Base-by-base conservation (phyloP, 495 filamentous ascomycete species). In the Penicillium bialowiezense region DNA sequence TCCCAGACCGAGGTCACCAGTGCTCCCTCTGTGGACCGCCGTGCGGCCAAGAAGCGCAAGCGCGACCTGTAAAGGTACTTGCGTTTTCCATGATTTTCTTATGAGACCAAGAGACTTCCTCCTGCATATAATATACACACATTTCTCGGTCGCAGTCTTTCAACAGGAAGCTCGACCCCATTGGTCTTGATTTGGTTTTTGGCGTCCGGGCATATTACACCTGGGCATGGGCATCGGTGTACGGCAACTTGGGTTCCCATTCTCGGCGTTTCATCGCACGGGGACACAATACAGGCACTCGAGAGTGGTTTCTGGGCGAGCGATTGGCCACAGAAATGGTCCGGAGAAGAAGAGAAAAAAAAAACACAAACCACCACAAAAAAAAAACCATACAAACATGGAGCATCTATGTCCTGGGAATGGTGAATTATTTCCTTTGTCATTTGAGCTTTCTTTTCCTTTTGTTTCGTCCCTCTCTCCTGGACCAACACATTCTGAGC, bases 21-120 rank as follows among this genome's bases (percentile, higher is more conserved):
- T 44, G 54, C 64, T 15, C 65, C 72, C 20, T 67, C 72, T 14
- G 58, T 62, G 5, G 78, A 82, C 41, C 73, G 72, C 33, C 71
- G 71, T 42, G 60, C 77, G 44, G 65, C 74, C 57, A 90, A 88
- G 81, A 91, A 91, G 83, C 80, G 87, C 69, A 91, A 89, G 82
- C 81, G 88, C 48, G 77, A 79, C 33, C 71, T 70, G 23, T 64
- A 71, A 67, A 61, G 51, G 31, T 12, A 17, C 18, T 21, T 18
- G 4, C 33, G 32, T 41, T 48, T 48, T 54, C 41, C 47, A 55
- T 58, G 53, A 60, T 57, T 46, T 29, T 52, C 44, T 67, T 56
- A 76, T 60, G 72, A 67, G 71, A 74, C 70, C 67, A 76, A 63
- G 72, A 74, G 68, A 42, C 59, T 60, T 64, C 58, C 60, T 64